These are phyloP conservation scores for Tuber borchii DNA, from an alignment of 495 filamentous ascomycete species.

Conservation along the genomic window DNA sequence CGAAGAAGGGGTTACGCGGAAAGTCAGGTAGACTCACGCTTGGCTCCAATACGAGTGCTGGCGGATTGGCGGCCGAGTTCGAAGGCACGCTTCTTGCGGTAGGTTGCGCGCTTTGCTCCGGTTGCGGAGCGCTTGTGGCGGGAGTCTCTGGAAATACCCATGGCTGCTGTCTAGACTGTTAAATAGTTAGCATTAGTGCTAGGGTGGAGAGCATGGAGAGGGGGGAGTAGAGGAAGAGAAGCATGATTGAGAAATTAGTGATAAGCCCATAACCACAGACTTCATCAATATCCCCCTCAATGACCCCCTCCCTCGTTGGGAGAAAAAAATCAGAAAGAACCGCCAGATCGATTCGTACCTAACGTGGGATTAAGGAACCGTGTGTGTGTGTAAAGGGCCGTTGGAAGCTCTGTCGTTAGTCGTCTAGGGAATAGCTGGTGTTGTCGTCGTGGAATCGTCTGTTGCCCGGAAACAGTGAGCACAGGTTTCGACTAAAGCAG, in stretches of 20 bases:
- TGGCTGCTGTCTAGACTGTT: slow-evolving; percentile 48
- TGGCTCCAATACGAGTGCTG: slow-evolving; percentile 96
- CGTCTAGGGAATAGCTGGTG: not conserved
- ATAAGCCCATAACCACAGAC: not conserved
- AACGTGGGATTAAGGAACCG: not conserved
- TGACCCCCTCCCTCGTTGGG: not conserved
- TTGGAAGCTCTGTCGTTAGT: not conserved
- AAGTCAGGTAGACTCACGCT: slow-evolving; percentile 54
- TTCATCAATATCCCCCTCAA: not conserved
- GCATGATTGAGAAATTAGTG: not conserved
- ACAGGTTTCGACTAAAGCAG: not conserved
- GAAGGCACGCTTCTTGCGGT: slow-evolving; percentile 93
- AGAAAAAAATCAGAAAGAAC: not conserved
- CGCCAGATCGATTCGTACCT: not conserved
- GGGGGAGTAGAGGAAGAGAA: not conserved
- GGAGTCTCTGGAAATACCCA: slow-evolving; percentile 99
- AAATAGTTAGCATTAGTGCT: not conserved
- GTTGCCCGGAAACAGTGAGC: not conserved
- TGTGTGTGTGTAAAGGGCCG: not conserved
- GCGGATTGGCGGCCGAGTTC: slow-evolving; percentile 98
- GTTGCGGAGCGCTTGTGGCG: slow-evolving; percentile 98
- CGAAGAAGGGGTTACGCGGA: slow-evolving; percentile 40
- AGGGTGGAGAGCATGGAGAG: not conserved
- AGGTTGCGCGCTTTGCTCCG: slow-evolving; percentile 91
- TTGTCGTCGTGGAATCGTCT: not conserved